A percentile compares a stretch with the other conserved stretches of the same genome.
phyloP scores from a whole-genome alignment of 1,284 basidiomycete genomes.

The Wallemia ichthyophaga region DNA sequence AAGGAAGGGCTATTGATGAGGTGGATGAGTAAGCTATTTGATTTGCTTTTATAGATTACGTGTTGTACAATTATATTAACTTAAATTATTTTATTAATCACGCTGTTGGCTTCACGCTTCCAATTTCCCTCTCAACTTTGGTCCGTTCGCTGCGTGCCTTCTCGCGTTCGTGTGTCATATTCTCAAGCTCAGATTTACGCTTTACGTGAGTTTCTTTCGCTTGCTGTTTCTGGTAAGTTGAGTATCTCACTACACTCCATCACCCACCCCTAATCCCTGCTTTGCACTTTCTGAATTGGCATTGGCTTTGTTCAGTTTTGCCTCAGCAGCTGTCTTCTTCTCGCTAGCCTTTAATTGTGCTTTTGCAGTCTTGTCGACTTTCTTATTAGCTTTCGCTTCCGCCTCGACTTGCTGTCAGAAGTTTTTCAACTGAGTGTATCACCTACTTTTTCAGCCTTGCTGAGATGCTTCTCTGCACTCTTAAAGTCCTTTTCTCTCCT shows the following conservation, averaged over 20 bases:
- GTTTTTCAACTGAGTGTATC: background rate
- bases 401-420: background rate
- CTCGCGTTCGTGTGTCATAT: background rate
- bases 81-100: background rate
- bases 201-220: background rate
- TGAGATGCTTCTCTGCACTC: background rate
- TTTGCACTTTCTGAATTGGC: background rate
- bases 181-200: background rate
- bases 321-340: background rate
- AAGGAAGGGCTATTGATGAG: background rate
- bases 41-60: background rate
- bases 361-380: background rate
- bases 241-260: background rate
- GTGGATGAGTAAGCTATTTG: background rate
- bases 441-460: background rate
- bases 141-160: background rate
- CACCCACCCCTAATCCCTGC: background rate
- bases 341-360: background rate
- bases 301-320: background rate
- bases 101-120: background rate
- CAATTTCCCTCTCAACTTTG: background rate
- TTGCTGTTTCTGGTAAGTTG: background rate
- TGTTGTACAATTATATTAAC: background rate
- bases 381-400: background rate
- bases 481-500: background rate